A percentile compares a stretch with the other conserved stretches of the same genome.
Conservation (phyloP, 148 eudicot genomes). For the Fagopyrum tataricum region DNA sequence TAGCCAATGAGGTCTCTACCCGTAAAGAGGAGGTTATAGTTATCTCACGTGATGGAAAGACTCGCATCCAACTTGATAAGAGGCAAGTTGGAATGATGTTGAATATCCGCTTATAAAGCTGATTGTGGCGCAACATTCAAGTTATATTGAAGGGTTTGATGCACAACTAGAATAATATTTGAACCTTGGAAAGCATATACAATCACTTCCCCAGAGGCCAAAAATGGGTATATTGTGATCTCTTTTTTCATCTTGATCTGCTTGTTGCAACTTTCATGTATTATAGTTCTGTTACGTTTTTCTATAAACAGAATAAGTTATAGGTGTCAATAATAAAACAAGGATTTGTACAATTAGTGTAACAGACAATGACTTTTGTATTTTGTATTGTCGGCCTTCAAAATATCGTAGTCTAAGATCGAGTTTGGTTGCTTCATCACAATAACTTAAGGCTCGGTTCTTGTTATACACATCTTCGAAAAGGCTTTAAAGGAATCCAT, state of each 20-base stretch:
- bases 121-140: conserved; percentile 59
- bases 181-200: background rate
- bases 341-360: no score
- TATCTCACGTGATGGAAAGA: conserved; percentile 43
- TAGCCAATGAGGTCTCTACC: conserved; percentile 83
- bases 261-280: background rate
- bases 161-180: background rate
- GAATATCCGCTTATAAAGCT: conserved; percentile 77
- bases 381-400: no score
- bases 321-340: background rate
- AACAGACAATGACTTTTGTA: no score
- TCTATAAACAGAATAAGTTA: background rate
- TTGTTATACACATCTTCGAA: no score
- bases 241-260: background rate
- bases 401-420: no score
- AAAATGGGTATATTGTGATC: background rate
- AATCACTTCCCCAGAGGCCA: conserved; percentile 4
- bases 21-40: conserved; percentile 88
- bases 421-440: no score
- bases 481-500: no score
- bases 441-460: no score
- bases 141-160: conserved; percentile 28
- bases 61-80: conserved; percentile 56
- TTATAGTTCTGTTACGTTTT: background rate
- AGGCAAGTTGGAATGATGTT: conserved; percentile 41